Evolutionary conservation across 345 rosid genomes (phyloP), one percentile per base, ranked within the genome.

Genomic region (Arabis alpina): DNA sequence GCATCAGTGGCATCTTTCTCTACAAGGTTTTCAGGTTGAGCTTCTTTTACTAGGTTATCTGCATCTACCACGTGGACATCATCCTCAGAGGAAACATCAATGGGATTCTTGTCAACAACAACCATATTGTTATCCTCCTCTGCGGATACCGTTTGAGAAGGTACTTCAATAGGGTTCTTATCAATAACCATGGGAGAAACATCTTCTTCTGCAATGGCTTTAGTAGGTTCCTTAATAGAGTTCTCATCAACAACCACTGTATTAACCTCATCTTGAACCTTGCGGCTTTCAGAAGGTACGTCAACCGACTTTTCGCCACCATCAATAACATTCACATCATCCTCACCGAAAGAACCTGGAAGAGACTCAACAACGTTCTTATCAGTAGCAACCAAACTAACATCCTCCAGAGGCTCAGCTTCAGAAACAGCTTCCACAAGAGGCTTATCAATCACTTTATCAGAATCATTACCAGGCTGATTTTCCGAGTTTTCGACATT

Each of bases 51-150:
- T 5, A 37, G 12, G 47, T 70, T 58, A 41, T 69, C 75, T 12
- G 39, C 71, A 49, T 68, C 79, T 48, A 54, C 70, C 30, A 75
- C 70, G 24, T 75, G 70, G 24, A 54, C 54, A 42, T 54, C 11
- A 9, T 69, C 79, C 61, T 69, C 79, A 56, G 79, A 62, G 49
- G 71, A 76, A 40, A 61, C 81, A 66, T 67, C 78, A 61, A 75
- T 72, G 41, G 79, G 72, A 66, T 77, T 71, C 19, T 67, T 66
- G 6, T 74, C 78, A 45, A 74, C 68, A 67, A 74, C 69, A 51
- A 66, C 73, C 8, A 71, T 72, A 71, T 77, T 51, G 11, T 61
- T 73, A 54, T 79, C 81, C 43, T 81, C 86, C 10, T n/a, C n/a
- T n/a, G 64, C 50, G 12, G 72, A 75, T 47, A 67, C 50, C 40